phyloP scores from a whole-genome alignment of 2,329 filamentous ascomycete species.

The Phaeosphaeria sp. region DNA sequence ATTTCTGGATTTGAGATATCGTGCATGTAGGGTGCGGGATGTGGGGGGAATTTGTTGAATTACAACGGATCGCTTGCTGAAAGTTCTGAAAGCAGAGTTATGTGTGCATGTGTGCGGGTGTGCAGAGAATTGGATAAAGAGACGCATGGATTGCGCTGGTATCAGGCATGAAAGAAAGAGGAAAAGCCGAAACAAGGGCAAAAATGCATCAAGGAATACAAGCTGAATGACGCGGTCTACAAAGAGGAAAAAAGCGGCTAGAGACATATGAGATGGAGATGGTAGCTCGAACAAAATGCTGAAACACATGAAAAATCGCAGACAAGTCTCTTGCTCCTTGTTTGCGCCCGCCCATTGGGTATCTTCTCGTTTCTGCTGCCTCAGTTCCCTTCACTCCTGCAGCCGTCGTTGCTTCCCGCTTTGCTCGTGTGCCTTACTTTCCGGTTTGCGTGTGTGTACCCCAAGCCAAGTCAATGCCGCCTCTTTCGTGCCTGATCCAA shows the following conservation, averaged over 20 bases:
- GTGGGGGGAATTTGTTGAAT: background rate
- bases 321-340: background rate
- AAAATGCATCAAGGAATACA: background rate
- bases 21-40: background rate
- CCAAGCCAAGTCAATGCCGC: constrained; percentile 1
- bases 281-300: background rate
- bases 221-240: background rate
- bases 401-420: background rate
- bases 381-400: constrained; percentile 11
- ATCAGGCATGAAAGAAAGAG: background rate
- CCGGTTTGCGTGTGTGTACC: no score
- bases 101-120: no score
- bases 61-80: no score
- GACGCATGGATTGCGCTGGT: background rate
- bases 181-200: background rate
- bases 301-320: background rate
- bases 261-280: background rate
- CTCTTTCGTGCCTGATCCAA: constrained; percentile 17
- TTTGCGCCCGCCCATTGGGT: background rate
- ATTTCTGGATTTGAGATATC: background rate
- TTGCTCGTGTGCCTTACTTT: background rate
- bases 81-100: no score
- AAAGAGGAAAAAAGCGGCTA: background rate
- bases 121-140: background rate
- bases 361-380: constrained; percentile 6